phyloP scores from a whole-genome alignment of 2,329 filamentous ascomycete species.

The Pseudogymnoascus pannorum region DNA sequence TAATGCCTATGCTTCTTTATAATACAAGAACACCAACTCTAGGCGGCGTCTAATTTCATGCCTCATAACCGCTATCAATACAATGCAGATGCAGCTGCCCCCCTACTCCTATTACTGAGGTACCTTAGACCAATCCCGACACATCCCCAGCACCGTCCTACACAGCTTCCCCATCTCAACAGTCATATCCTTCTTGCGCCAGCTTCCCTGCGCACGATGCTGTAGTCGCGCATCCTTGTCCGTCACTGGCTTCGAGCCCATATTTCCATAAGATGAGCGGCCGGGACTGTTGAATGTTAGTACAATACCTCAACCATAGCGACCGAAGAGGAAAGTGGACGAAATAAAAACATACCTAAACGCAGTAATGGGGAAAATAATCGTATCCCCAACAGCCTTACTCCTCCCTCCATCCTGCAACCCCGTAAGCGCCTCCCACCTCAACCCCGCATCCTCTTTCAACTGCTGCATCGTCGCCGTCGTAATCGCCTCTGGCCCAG shows the following conservation, averaged over 20 bases:
- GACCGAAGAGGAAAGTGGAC: neutral
- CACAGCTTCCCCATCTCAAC: constrained; percentile 29
- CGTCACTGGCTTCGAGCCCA: constrained; percentile 28
- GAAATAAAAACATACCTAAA: constrained; percentile 24
- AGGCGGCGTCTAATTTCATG: neutral
- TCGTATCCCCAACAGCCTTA: constrained; percentile 27
- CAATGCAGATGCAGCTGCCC: constrained; percentile 25
- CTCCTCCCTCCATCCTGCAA: constrained; percentile 25
- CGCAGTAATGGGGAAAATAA: constrained; percentile 30
- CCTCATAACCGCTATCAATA: neutral
- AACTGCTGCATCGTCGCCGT: constrained; percentile 23
- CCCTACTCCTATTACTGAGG: constrained; percentile 27
- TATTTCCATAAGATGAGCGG: constrained; percentile 26
- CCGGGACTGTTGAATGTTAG: constrained; percentile 19
- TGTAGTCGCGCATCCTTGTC: constrained; percentile 26
- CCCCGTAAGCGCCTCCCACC: constrained; percentile 29
- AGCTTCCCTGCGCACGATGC: constrained; percentile 28
- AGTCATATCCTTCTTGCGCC: constrained; percentile 23
- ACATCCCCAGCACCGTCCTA: constrained; percentile 28
- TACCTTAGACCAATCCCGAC: constrained; percentile 28
- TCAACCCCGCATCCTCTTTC: constrained; percentile 19
- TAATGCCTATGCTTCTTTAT: constrained; percentile 30
- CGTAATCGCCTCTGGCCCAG: constrained; percentile 29
- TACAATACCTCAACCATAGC: neutral
- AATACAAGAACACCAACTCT: constrained; percentile 25